Evolutionary conservation across 2,329 filamentous ascomycete genomes (phyloP).

Genomic region (Xylariaceae sp.): DNA sequence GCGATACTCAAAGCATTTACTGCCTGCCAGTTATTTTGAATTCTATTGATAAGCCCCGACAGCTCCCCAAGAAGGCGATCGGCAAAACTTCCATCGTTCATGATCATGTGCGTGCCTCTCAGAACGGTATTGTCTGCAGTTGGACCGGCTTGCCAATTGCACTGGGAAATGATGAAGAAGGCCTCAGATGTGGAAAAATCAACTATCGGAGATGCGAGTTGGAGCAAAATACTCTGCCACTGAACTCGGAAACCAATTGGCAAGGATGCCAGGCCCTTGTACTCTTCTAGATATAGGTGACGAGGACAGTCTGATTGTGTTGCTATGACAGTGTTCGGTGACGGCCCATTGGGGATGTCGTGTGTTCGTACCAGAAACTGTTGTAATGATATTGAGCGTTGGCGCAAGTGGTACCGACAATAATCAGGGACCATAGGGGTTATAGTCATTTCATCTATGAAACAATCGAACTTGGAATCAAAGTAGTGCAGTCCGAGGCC

Average conservation of each 20-base stretch:
- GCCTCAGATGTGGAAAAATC: constrained; percentile 50
- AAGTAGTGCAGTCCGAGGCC: constrained; percentile 39
- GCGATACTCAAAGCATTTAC: constrained; percentile 38
- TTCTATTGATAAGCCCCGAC: constrained; percentile 25
- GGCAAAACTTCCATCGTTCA: constrained; percentile 34
- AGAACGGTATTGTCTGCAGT: constrained; percentile 1
- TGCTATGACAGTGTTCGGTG: constrained; percentile 51
- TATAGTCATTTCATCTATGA: constrained; percentile 12
- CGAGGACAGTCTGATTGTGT: constrained; percentile 44
- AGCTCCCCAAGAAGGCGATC: constrained; percentile 32
- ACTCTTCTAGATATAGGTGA: constrained; percentile 50
- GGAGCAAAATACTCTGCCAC: constrained; percentile 53
- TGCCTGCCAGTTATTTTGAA: constrained; percentile 51
- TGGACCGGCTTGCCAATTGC: constrained; percentile 45
- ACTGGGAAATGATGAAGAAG: constrained; percentile 45
- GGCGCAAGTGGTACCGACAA: constrained; percentile 9
- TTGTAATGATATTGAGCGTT: constrained; percentile 31
- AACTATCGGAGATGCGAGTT: constrained; percentile 45
- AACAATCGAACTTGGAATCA: constrained; percentile 23
- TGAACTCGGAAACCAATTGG: constrained; percentile 46
- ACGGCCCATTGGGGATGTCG: constrained; percentile 21
- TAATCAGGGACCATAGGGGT: constrained; percentile 21
- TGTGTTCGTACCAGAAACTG: constrained; percentile 35
- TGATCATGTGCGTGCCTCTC: constrained; percentile 34
- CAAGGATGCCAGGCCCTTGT: constrained; percentile 47